Evolutionary conservation across 805 yeast genomes (phyloP).

Genomic region (Kodamaea restingae): DNA sequence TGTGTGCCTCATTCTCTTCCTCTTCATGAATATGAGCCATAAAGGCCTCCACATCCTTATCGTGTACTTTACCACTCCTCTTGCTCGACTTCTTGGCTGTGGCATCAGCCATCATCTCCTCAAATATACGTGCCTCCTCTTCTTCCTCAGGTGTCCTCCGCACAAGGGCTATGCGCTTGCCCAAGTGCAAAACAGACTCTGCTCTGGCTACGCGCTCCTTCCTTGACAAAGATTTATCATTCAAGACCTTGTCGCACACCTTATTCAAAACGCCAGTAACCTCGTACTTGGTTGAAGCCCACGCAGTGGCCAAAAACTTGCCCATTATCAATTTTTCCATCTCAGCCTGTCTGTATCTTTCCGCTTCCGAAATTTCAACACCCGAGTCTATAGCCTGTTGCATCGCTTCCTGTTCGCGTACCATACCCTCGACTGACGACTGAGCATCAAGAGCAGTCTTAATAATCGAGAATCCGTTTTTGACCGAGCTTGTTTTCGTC

Average conservation of each 20-base stretch:
- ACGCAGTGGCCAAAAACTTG: constrained; percentile 86
- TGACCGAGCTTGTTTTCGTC: constrained; percentile 78
- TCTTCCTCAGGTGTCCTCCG: constrained; percentile 82
- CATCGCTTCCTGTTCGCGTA: constrained; percentile 58
- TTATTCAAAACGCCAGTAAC: constrained; percentile 80
- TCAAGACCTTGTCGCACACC: constrained; percentile 48
- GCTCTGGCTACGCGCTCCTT: constrained; percentile 72
- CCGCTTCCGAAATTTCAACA: constrained; percentile 30
- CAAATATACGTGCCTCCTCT: constrained; percentile 88
- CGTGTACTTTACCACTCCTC: background rate
- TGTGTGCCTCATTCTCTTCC: background rate
- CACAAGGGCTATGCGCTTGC: constrained; percentile 62
- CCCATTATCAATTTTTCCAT: constrained; percentile 82
- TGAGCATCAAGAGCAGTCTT: constrained; percentile 89
- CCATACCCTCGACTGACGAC: constrained; percentile 61
- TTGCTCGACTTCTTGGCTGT: constrained; percentile 46
- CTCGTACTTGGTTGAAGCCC: constrained; percentile 92
- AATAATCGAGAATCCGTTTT: constrained; percentile 77
- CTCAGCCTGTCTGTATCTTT: constrained; percentile 48
- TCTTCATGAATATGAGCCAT: constrained; percentile 1
- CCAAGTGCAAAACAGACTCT: constrained; percentile 69
- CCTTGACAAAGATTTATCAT: constrained; percentile 58
- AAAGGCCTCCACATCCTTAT: constrained; percentile 3
- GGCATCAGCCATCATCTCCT: constrained; percentile 88
- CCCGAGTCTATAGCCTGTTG: constrained; percentile 26